Percentiles rank a stretch among this genome's conserved stretches.
phyloP scores from a whole-genome alignment of 352 stramenopile species.

The Globisporangium echinulatum region DNA sequence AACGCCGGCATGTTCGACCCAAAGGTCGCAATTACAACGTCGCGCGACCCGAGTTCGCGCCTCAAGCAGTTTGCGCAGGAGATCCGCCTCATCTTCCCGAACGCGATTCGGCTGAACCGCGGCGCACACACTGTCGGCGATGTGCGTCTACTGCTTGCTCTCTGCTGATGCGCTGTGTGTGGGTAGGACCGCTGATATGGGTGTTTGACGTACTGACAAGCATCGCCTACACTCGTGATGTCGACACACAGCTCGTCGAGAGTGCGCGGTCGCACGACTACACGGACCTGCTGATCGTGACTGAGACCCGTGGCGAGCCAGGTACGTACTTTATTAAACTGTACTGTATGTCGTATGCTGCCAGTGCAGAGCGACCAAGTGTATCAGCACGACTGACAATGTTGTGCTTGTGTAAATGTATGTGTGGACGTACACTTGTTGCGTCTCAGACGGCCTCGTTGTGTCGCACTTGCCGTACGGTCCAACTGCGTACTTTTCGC shows the following conservation, averaged over 20 bases:
- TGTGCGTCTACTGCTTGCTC: slow-evolving; percentile 25
- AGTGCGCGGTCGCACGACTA: slow-evolving; percentile 95
- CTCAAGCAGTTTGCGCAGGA: slow-evolving; percentile 99
- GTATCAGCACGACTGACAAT: too few relatives aligned
- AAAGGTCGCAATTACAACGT: slow-evolving; percentile 98
- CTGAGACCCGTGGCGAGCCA: slow-evolving; percentile 98
- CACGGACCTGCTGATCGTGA: slow-evolving; percentile 97
- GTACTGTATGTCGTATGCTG: background rate
- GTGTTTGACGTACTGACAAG: background rate
- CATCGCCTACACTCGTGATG: slow-evolving; percentile 1
- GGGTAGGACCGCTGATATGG: background rate
- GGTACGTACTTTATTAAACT: slow-evolving; percentile 21
- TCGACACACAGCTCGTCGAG: slow-evolving; percentile 91
- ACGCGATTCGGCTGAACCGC: slow-evolving; percentile 96
- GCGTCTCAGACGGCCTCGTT: slow-evolving; percentile 89
- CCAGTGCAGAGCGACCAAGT: too few relatives aligned
- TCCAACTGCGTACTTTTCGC: slow-evolving; percentile 97
- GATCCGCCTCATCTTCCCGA: slow-evolving; percentile 97
- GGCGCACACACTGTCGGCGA: slow-evolving; percentile 92
- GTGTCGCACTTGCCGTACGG: slow-evolving; percentile 98
- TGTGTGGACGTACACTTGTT: too few relatives aligned
- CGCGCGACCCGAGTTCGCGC: slow-evolving; percentile 92
- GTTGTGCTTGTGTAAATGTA: too few relatives aligned
- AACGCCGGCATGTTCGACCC: slow-evolving; percentile 96
- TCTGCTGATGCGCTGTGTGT: background rate